These are phyloP conservation scores for Phylloporus gajari DNA, from an alignment of 1,284 basidiomycete genomes.

Conservation along the genomic window DNA sequence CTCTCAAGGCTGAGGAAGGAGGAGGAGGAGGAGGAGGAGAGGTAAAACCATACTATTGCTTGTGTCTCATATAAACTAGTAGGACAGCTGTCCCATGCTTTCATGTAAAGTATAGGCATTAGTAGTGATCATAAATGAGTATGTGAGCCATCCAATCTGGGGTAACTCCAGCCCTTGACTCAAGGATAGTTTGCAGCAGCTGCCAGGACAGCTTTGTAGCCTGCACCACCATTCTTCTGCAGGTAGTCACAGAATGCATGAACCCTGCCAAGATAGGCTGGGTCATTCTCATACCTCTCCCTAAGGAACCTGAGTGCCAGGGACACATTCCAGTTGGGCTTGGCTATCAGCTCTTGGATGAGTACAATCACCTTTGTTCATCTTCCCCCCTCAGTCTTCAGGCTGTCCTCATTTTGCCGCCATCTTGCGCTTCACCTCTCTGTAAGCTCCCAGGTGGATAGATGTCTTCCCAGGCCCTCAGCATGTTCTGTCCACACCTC, in stretches of 20 bases:
- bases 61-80: no score
- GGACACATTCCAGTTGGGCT: constrained; percentile 26
- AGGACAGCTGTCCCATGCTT: no score
- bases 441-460: constrained; percentile 21
- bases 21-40: not conserved
- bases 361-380: constrained; percentile 19
- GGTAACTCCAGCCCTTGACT: not conserved
- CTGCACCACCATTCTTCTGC: no score
- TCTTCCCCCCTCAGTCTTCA: constrained; percentile 24
- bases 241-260: constrained; percentile 26
- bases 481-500: constrained; percentile 30
- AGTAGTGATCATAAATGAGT: no score
- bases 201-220: no score
- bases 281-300: constrained; percentile 24
- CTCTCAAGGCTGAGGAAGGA: not conserved
- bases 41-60: no score
- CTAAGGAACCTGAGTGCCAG: constrained; percentile 25
- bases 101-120: no score
- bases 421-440: constrained; percentile 30
- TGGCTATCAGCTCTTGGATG: constrained; percentile 19
- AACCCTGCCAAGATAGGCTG: constrained; percentile 17
- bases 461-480: constrained; percentile 17
- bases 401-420: constrained; percentile 15
- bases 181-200: no score
- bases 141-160: no score